Evolutionary conservation across 2,329 filamentous ascomycete genomes (phyloP), one percentile per base, ranked within the genome.

Genomic region (Westerdykella ornata): DNA sequence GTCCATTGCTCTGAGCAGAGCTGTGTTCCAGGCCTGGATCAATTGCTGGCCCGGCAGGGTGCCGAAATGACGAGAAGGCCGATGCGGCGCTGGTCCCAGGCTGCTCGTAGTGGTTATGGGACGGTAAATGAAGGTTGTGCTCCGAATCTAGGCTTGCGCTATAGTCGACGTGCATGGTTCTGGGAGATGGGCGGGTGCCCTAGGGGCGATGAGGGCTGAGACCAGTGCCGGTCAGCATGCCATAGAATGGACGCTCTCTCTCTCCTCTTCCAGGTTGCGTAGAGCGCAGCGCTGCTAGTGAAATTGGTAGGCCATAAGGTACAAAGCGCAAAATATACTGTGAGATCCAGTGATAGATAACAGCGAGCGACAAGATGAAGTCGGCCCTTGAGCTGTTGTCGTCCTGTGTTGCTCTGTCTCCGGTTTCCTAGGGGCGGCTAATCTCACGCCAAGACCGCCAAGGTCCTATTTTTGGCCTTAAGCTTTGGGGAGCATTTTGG

Each of bases 81-180:
- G 58, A 47, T 42, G 52, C 55, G 45, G 47, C 48, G 55, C 48
- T 56, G 47, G 43, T 51, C 38, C 48, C 53, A 38, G 52, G 37
- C 45, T 63, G 60, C 34, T 66, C 56, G 54, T 63, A 63, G 49
- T 63, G 60, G 38, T 40, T 37, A 44, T 56, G 53, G 26, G 42
- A 37, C 40, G 59, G 49, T 17, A 62, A 53, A 46, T 63, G 57
- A 28, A 61, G 52, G 43, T 47, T 54, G 48, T 62, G 57, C 38
- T 60, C 57, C 51, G 59, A 51, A 49, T 61, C 59, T 53, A 46
- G 47, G 37, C 54, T 53, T 32, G 54, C 53, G 51, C 54, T 55
- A 54, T 58, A 66, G 54, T 64, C 61, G 52, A 65, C 61, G 49
- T 66, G 62, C 62, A 66, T 65, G 56, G 49, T 60, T 56, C 41